A percentile compares a stretch with the other conserved stretches of the same genome.
Conservation (phyloP, 2,329 filamentous ascomycete species). For the Colletotrichum sansevieriae region DNA sequence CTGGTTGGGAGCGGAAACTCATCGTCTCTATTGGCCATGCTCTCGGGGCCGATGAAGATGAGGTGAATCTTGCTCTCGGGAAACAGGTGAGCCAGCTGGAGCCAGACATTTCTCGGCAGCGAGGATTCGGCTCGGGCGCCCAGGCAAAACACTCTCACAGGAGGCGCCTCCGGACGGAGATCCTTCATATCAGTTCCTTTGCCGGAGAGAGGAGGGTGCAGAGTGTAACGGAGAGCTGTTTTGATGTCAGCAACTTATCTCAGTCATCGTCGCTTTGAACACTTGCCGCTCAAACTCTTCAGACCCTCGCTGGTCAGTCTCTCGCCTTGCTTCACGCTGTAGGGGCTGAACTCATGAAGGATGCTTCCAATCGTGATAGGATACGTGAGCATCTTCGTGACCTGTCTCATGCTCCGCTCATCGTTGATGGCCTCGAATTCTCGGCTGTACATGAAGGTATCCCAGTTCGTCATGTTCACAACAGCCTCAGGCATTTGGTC, state of each 20-base stretch:
- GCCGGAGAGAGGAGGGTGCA: conserved; percentile 88
- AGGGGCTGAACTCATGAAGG: conserved; percentile 94
- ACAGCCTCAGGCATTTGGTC: conserved; percentile 91
- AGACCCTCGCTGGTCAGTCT: conserved; percentile 88
- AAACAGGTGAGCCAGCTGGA: conserved; percentile 94
- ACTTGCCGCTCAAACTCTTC: conserved; percentile 91
- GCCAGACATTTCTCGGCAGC: conserved; percentile 92
- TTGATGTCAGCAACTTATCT: conserved; percentile 8
- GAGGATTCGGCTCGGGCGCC: conserved; percentile 98
- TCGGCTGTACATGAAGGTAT: conserved; percentile 93
- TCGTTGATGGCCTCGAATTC: conserved; percentile 93
- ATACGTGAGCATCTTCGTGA: conserved; percentile 93
- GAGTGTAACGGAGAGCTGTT: conserved; percentile 87
- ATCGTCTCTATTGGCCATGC: conserved; percentile 92
- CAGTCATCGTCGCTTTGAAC: neutral
- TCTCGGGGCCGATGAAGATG: conserved; percentile 95
- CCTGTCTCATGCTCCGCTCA: conserved; percentile 91
- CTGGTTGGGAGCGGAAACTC: conserved; percentile 93
- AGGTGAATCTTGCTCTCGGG: conserved; percentile 91
- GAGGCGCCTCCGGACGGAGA: conserved; percentile 85
- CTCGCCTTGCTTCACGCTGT: conserved; percentile 80
- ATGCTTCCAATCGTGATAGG: conserved; percentile 92
- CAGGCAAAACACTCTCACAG: conserved; percentile 91
- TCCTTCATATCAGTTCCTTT: conserved; percentile 81
- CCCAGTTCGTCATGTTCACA: conserved; percentile 99